Evolutionary conservation across 2,329 filamentous ascomycete genomes (phyloP), one percentile per base, ranked within the genome.

Genomic region (Ciborinia camelliae): DNA sequence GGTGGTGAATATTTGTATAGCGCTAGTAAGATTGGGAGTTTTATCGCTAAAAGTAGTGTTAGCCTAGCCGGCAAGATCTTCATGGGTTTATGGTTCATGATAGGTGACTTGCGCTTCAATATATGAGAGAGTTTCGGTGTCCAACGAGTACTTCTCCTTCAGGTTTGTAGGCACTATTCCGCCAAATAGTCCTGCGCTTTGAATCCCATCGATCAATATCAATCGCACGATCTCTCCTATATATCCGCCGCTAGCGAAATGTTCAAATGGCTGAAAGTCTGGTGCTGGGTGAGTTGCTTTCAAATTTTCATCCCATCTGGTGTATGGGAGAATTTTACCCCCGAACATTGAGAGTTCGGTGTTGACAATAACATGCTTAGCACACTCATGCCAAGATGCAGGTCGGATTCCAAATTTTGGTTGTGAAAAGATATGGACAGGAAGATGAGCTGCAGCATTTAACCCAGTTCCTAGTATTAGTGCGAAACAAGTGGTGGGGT

Each of bases 331-430:
- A 57, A 87, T 80, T 64, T 77, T 81, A 59, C 80, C 77, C 18
- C 86, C 86, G 72, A 88, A 88, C 86, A 89, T 89, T 69, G 86
- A 83, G 41, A 89, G 75, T 74, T 89, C 86, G 0, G 86, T 88
- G 73, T 89, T 89, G 69, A 89, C 81, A 66, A 89, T 84, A 64
- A 89, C 85, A 69, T 88, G 84, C 64, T 80, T 83, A 5, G 85
- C 86, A 26, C 78, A 77, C 28, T 82, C 78, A 70, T 85, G 84
- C 86, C 86, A 88, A 39, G 75, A 75, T 7, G 76, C 73, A 0
- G 85, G 83, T 10, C 85, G 81, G 32, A 75, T 71, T 50, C 85
- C 85, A 66, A 86, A 87, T 72, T 88, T 89, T 54, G 76, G 65
- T 51, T 77, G 78, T 35, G 81, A 80, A 62, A 90, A 80, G 20